phyloP scores from a whole-genome alignment of 352 stramenopile species.

The Pythium guiyangense region DNA sequence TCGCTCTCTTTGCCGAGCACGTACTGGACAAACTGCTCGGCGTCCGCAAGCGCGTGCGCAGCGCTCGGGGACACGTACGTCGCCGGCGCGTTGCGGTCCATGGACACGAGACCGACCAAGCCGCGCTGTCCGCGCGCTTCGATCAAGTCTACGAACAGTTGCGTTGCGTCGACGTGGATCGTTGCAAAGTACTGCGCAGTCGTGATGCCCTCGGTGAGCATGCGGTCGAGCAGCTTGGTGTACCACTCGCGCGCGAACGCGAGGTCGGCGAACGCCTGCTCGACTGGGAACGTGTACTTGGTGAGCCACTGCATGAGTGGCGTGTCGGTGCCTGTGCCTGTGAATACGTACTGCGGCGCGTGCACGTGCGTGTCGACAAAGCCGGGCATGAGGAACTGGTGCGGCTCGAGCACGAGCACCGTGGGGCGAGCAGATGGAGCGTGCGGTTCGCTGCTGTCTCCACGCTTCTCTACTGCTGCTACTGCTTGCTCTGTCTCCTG shows the following conservation, averaged over 20 bases:
- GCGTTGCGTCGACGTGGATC: constrained; percentile 73
- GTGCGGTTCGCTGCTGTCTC: not conserved
- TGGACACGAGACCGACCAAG: constrained; percentile 88
- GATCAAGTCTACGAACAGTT: constrained; percentile 75
- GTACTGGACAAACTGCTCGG: constrained; percentile 75
- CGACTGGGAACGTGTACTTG: too few relatives aligned
- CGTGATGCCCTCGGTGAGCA: constrained; percentile 82
- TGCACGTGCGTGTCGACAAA: too few relatives aligned
- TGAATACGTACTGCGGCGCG: too few relatives aligned
- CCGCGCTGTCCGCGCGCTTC: constrained; percentile 65
- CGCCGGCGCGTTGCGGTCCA: constrained; percentile 85
- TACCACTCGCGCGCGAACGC: constrained; percentile 74
- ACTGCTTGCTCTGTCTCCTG: not conserved
- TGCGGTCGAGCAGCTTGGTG: constrained; percentile 54
- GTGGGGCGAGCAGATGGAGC: not conserved
- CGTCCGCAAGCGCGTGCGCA: constrained; percentile 51
- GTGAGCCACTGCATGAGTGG: too few relatives aligned
- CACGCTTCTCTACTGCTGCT: too few relatives aligned
- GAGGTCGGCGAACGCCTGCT: too few relatives aligned
- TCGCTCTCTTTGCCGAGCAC: constrained; percentile 28
- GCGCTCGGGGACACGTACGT: constrained; percentile 69
- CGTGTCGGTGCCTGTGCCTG: too few relatives aligned
- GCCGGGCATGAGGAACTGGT: too few relatives aligned
- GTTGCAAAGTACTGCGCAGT: constrained; percentile 90
- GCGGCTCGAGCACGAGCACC: too few relatives aligned